Evolutionary conservation across 805 yeast genomes (phyloP), one percentile per base, ranked within the genome.

Genomic region (Candida sanyiensis): DNA sequence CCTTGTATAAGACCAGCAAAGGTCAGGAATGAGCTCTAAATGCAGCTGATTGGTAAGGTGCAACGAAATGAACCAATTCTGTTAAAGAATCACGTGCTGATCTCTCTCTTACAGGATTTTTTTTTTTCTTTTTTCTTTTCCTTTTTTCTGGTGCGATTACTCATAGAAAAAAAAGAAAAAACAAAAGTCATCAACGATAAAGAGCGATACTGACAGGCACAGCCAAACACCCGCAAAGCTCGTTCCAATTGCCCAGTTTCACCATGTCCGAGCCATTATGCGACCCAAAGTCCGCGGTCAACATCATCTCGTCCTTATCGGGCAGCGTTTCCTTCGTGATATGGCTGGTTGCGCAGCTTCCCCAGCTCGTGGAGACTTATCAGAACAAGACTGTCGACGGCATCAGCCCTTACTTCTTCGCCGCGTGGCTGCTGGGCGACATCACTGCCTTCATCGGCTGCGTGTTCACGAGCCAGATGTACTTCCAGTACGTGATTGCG

Each of bases 401-500:
- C 6, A 42, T 77, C 15, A 72, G 80, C 5, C 78, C 80, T 3
- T 46, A 68, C 13, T 64, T 76, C 28, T 67, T 77, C 39, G 61
- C 69, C 7, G 64, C 74, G 4, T 66, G 70, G 70, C 40, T 65
- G 20, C 30, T 58, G 15, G 70, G 70, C 9, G 81, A 67, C 33
- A 20, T 68, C 16, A 69, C 77, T 7, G 71, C 76, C 31, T 58
- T 80, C 21, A 33, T 72, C 0, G 97, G 96, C 0, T 86, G 95
- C 44, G 43, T 84, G 0, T 56, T 87, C 33, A 87, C 96, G 0
- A 57, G 73, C 6, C 96, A 89, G 44, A 64, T 87, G 33, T 77
- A 81, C n/a, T 89, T 88, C 60, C 97, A 88, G 56, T 72, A 77
- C 9, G 63, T 78, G 17, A 63, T 88, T 13, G 85, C 94, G 0